These are phyloP conservation scores for Sclerotinia borealis DNA, from an alignment of 2,329 filamentous ascomycete genomes.

Conservation along the genomic window DNA sequence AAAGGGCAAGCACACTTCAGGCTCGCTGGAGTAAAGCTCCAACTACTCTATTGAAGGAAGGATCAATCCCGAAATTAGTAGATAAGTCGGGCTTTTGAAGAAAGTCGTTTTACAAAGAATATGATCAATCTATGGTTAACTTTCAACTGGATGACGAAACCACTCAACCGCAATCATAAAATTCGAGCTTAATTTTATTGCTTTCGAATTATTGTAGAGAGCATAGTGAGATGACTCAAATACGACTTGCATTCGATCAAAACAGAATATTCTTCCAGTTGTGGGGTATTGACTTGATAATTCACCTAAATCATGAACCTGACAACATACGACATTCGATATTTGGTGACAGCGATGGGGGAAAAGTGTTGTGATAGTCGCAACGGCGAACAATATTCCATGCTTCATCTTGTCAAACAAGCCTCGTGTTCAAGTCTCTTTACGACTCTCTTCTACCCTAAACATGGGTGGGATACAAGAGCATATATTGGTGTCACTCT, in stretches of 20 bases:
- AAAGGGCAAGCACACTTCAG: not conserved
- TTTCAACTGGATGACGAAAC: not conserved
- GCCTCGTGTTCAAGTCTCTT: not conserved
- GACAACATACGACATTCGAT: not conserved
- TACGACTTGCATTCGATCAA: not conserved
- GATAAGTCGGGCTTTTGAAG: not conserved
- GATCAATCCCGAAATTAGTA: not conserved
- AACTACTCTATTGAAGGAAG: not conserved
- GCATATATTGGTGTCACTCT: too few relatives aligned
- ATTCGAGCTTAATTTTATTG: not conserved
- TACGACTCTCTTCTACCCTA: not conserved
- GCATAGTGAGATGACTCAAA: not conserved
- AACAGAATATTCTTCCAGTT: not conserved
- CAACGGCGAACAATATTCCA: not conserved
- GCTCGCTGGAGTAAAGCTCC: not conserved
- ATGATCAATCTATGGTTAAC: not conserved
- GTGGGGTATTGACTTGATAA: not conserved
- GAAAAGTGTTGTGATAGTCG: not conserved
- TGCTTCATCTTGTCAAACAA: rapidly evolving
- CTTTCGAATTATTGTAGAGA: not conserved
- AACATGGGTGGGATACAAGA: not conserved
- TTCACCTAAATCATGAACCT: not conserved
- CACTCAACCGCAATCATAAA: not conserved
- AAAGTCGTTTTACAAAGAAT: not conserved
- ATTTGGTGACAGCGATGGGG: not conserved